Evolutionary conservation across 192 early-diverging fungal species (phyloP).

Genomic region (Pilaira anomala): DNA sequence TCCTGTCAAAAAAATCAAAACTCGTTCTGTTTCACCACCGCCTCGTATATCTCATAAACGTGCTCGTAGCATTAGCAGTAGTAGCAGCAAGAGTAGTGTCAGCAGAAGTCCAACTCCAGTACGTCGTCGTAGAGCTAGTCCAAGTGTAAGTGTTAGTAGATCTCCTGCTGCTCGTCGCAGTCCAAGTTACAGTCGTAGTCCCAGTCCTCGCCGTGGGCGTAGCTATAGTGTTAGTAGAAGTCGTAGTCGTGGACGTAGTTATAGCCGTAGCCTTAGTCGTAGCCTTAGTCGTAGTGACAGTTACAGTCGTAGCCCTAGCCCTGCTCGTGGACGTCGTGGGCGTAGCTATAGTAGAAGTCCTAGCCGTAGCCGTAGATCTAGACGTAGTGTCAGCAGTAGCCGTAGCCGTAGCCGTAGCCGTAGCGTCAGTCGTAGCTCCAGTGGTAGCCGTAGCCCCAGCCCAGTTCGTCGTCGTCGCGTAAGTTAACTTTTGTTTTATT

Average conservation of each 20-base stretch:
- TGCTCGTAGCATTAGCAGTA: neutral
- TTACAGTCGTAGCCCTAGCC: constrained; percentile 47
- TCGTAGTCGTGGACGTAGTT: constrained; percentile 12
- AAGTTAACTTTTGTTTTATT: constrained; percentile 39
- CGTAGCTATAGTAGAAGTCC: constrained; percentile 7
- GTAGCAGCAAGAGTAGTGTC: constrained; percentile 6
- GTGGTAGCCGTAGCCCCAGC: constrained; percentile 41
- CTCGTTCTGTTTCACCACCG: neutral
- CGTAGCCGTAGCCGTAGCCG: constrained; percentile 1
- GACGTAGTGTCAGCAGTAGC: constrained; percentile 6
- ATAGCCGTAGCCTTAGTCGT: neutral
- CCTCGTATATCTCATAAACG: neutral
- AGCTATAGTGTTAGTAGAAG: constrained; percentile 11
- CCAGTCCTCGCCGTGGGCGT: constrained; percentile 22
- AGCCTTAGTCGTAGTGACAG: constrained; percentile 22
- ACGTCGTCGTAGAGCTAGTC: constrained; percentile 17
- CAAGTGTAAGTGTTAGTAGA: constrained; percentile 25
- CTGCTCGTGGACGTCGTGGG: constrained; percentile 44
- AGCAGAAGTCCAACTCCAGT: constrained; percentile 13
- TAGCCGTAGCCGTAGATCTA: constrained; percentile 22
- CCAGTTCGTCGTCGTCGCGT: constrained; percentile 61
- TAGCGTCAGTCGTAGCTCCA: constrained; percentile 18
- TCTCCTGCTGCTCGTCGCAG: constrained; percentile 53
- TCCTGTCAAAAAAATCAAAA: neutral
- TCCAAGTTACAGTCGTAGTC: constrained; percentile 11